phyloP scores from a whole-genome alignment of 1,284 basidiomycete species.

The Tremellales sp. region DNA sequence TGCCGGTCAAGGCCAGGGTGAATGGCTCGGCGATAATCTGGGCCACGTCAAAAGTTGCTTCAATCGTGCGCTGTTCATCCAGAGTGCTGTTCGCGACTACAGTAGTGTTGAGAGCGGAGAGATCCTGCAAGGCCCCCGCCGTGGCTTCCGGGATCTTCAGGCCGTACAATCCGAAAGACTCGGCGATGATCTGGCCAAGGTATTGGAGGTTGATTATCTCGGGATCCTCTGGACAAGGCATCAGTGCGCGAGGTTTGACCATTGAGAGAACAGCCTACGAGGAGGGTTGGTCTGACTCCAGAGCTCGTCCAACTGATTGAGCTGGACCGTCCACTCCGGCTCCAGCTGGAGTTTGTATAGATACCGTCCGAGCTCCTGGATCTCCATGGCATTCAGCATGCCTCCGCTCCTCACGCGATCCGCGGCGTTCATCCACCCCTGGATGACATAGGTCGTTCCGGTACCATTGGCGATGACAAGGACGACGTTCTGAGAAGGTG shows the following conservation, averaged over 20 bases:
- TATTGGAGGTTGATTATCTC: constrained; percentile 21
- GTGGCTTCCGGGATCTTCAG: constrained; percentile 14
- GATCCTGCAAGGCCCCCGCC: constrained; percentile 3
- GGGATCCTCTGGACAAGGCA: constrained; percentile 8
- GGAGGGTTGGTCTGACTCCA: neutral
- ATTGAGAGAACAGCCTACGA: neutral
- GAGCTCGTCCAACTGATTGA: neutral
- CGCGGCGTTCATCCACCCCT: neutral
- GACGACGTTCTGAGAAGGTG: neutral
- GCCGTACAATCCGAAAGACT: constrained; percentile 15
- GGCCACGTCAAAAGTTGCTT: constrained; percentile 9
- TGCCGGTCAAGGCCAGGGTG: constrained; percentile 16
- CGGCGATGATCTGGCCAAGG: constrained; percentile 20
- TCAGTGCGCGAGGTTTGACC: neutral
- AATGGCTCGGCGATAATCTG: constrained; percentile 16
- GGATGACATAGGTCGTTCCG: neutral
- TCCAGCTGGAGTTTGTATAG: constrained; percentile 14
- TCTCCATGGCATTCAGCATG: neutral
- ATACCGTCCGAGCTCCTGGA: neutral
- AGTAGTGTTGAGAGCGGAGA: constrained; percentile 19
- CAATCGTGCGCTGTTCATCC: neutral
- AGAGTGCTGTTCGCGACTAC: constrained; percentile 6
- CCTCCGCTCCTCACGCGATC: neutral
- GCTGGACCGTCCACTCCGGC: constrained; percentile 7
- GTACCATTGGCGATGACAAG: neutral